phyloP scores from a whole-genome alignment of 495 filamentous ascomycete genomes.

The Neurospora hispaniola region DNA sequence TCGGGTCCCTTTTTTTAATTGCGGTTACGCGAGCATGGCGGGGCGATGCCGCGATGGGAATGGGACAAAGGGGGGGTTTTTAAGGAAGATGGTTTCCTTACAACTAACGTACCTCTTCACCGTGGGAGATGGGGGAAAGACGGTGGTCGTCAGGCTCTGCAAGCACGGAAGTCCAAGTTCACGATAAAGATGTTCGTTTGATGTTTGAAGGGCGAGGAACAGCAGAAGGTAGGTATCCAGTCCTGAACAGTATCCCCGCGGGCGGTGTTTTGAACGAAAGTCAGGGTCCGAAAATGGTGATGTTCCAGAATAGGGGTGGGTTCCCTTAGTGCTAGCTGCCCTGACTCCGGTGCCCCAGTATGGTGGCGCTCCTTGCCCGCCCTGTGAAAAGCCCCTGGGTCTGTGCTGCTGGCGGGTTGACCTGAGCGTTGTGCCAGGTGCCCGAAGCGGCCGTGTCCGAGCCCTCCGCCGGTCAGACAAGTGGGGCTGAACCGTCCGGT shows the following conservation, averaged over 20 bases:
- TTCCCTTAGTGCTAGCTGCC: not conserved
- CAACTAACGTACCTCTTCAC: not conserved
- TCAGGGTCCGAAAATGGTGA: not conserved
- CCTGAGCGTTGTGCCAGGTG: not conserved
- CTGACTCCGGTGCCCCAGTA: not conserved
- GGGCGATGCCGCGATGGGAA: not conserved
- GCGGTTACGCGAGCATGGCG: not conserved
- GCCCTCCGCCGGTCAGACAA: not conserved
- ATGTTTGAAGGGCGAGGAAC: not conserved
- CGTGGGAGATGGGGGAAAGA: not conserved
- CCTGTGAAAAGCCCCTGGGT: not conserved
- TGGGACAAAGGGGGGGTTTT: not conserved
- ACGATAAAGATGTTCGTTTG: not conserved
- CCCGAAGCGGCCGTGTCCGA: not conserved
- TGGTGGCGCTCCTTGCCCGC: not conserved
- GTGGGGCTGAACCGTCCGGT: not conserved
- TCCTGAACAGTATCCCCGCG: not conserved
- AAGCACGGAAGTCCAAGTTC: not conserved
- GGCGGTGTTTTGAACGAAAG: not conserved
- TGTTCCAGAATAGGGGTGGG: not conserved
- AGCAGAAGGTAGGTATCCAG: not conserved
- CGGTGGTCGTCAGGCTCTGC: not conserved
- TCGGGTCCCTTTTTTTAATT: not conserved
- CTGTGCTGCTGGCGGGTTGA: not conserved
- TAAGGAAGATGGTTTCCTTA: not conserved